Conservation (phyloP, 208 protist genomes). For the Acanthamoeba lugdunensis region DNA sequence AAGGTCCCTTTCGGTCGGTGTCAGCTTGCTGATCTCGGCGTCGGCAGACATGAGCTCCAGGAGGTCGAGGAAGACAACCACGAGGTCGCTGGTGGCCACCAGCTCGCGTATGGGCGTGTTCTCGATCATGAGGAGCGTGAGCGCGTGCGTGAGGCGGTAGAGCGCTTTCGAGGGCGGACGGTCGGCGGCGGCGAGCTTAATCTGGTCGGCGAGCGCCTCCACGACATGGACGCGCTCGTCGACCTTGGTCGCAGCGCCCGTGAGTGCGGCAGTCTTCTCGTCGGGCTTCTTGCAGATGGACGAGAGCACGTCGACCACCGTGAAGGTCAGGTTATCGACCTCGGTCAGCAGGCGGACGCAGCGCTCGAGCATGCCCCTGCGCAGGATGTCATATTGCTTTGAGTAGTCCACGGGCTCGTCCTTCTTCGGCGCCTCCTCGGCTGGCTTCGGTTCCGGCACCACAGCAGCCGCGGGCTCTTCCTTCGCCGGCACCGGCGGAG, state of each 20-base stretch:
- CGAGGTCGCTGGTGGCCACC: conserved; percentile 21
- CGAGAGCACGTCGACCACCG: conserved; percentile 31
- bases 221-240: conserved; percentile 54
- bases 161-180: conserved; percentile 26
- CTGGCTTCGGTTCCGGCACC: not conserved
- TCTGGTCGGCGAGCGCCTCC: not conserved
- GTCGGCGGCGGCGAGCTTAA: conserved; percentile 37
- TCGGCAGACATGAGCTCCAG: not conserved
- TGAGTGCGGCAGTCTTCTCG: not conserved
- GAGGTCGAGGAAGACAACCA: conserved; percentile 46
- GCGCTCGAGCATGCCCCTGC: conserved; percentile 51
- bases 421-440: conserved; percentile 22
- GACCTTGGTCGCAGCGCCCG: not conserved
- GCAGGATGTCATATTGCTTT: conserved; percentile 50
- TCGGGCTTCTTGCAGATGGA: conserved; percentile 66
- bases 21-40: not conserved
- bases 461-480: not conserved
- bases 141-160: conserved; percentile 57
- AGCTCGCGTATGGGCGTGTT: conserved; percentile 9
- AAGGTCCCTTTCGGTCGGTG: not conserved
- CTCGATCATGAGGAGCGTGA: conserved; percentile 64
- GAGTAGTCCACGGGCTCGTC: conserved; percentile 16
- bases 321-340: conserved; percentile 49
- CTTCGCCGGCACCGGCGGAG: not conserved
- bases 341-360: conserved; percentile 36